These are phyloP conservation scores for Artemisia argyi DNA, from an alignment of 129 eudicot genomes.

Conservation along the genomic window DNA sequence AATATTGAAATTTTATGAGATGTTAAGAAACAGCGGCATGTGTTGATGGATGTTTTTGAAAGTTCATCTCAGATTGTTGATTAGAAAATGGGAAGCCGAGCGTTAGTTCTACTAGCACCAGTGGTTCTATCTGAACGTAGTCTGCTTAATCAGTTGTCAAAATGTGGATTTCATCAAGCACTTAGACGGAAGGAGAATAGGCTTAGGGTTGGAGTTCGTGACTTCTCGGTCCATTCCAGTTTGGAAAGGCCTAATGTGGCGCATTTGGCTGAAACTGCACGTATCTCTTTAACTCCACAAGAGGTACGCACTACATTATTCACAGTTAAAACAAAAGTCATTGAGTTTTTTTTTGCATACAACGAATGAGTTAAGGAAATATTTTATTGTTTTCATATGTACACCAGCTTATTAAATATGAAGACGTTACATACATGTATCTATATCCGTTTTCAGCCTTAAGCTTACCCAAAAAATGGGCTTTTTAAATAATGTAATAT, in stretches of 20 bases:
- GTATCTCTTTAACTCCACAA: conserved; percentile 74
- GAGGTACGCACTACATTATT: conserved; percentile 39
- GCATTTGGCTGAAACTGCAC: conserved; percentile 80
- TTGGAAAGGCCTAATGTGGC: conserved; percentile 70
- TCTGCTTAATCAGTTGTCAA: conserved; percentile 18
- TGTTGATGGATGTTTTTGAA: conserved; percentile 16
- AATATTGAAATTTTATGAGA: no score
- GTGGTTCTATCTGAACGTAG: conserved; percentile 8
- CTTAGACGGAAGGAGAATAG: conserved; percentile 15
- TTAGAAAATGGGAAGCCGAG: conserved; percentile 29
- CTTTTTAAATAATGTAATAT: background rate
- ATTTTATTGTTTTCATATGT: background rate
- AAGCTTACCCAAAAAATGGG: no score
- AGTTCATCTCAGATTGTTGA: conserved; percentile 1
- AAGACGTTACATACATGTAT: background rate
- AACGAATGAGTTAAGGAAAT: background rate
- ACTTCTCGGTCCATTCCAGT: conserved; percentile 42
- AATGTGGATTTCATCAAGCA: conserved; percentile 21
- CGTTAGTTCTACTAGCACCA: conserved; percentile 28
- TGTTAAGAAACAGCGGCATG: conserved; percentile 13
- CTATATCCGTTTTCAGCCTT: background rate
- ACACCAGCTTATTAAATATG: background rate
- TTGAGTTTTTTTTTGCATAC: background rate
- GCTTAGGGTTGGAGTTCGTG: conserved; percentile 26
- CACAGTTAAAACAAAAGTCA: background rate